Evolutionary conservation across 345 rosid species (phyloP).

Genomic region (Brassica cretica): DNA sequence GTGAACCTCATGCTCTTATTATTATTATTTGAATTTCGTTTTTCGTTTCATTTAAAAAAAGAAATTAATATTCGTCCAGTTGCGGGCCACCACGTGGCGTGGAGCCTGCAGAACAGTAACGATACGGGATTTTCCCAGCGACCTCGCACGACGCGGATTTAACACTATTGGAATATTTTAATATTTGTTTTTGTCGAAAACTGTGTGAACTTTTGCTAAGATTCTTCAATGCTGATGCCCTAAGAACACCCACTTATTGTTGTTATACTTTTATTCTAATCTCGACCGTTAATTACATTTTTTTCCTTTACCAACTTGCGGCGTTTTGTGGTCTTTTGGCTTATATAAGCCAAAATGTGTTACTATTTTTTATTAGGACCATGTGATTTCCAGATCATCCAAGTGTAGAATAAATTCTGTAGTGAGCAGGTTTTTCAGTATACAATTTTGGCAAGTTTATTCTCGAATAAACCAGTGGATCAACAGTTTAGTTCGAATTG

Average conservation of each 20-base stretch:
- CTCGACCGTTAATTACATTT: slow-evolving; percentile 14
- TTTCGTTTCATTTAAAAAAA: no score
- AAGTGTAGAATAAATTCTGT: slow-evolving; percentile 15
- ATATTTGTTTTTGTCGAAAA: no score
- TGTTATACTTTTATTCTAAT: slow-evolving; percentile 12
- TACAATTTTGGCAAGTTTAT: background rate
- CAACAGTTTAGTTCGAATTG: background rate
- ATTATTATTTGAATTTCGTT: no score
- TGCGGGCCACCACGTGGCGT: no score
- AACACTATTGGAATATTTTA: no score
- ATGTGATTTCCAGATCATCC: slow-evolving; percentile 26
- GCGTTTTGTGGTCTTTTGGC: slow-evolving; percentile 1
- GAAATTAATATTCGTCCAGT: no score
- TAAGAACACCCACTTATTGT: slow-evolving; percentile 32
- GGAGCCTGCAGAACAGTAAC: no score
- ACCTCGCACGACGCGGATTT: no score
- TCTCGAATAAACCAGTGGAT: background rate
- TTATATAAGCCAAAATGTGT: background rate
- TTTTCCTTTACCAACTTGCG: background rate
- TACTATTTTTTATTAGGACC: background rate
- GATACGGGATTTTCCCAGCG: no score
- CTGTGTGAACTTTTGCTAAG: no score
- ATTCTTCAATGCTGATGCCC: no score
- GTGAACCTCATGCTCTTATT: no score
- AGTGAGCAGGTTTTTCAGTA: background rate